Evolutionary conservation across 345 rosid species (phyloP).

Genomic region (Mangifera indica): DNA sequence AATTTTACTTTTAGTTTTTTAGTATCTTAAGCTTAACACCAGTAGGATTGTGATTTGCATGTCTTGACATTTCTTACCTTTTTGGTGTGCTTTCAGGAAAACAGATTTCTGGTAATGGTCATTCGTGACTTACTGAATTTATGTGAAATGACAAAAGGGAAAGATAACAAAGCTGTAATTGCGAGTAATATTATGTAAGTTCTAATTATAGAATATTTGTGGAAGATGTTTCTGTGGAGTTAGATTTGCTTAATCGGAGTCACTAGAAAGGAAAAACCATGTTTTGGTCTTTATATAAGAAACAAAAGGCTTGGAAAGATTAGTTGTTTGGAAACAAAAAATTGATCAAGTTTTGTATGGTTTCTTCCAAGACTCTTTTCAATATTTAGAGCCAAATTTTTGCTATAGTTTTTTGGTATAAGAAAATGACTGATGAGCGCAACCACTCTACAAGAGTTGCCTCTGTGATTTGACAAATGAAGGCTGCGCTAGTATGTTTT

Average conservation of each 20-base stretch:
- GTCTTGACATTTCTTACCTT: constrained; percentile 1
- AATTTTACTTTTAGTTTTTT: not conserved
- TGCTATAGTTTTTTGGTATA: too few species aligned
- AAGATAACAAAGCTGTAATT: constrained; percentile 98
- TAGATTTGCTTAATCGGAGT: too few species aligned
- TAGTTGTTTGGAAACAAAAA: too few species aligned
- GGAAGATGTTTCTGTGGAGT: too few species aligned
- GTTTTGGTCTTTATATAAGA: too few species aligned
- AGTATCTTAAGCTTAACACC: not conserved
- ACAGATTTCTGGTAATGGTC: constrained; percentile 97
- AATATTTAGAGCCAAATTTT: too few species aligned
- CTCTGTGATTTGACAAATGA: not conserved
- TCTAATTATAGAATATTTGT: not conserved
- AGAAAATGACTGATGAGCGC: not conserved
- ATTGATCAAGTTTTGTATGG: not conserved
- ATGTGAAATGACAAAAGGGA: constrained; percentile 96
- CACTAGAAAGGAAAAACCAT: too few species aligned
- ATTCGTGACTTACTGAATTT: constrained; percentile 92
- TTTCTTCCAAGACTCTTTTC: not conserved
- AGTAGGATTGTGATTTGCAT: not conserved
- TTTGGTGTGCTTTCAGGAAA: constrained; percentile 61
- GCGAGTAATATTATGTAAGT: constrained; percentile 99
- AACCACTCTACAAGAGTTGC: not conserved
- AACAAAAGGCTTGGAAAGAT: too few species aligned
- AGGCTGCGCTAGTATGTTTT: too few species aligned